Percentiles rank a stretch among this genome's conserved stretches.
These are phyloP conservation scores for Torulaspora quercuum DNA, from an alignment of 805 yeast species.

Conservation along the genomic window DNA sequence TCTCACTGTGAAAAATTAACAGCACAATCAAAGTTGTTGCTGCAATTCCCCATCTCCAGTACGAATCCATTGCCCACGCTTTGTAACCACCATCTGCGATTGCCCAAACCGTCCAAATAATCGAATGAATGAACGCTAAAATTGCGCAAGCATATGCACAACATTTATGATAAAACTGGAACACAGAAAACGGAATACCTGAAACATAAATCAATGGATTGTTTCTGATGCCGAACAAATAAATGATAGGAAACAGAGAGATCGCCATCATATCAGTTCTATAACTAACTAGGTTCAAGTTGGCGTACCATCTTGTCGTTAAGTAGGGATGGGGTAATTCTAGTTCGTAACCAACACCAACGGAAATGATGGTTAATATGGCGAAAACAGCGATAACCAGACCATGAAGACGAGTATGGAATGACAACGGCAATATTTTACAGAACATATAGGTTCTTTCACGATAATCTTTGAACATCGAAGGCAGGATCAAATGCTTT, in stretches of 20 bases:
- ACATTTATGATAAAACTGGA: constrained; percentile 66
- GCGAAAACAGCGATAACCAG: constrained; percentile 35
- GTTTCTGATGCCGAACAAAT: constrained; percentile 69
- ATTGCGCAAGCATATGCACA: constrained; percentile 49
- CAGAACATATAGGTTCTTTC: constrained; percentile 24
- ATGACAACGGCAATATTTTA: constrained; percentile 30
- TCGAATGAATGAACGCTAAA: constrained; percentile 54
- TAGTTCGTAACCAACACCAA: constrained; percentile 38
- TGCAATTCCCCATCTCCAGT: constrained; percentile 48
- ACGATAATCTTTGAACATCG: constrained; percentile 23
- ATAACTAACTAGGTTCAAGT: constrained; percentile 46
- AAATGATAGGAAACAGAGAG: constrained; percentile 54
- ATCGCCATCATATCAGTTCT: constrained; percentile 51
- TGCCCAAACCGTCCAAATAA: constrained; percentile 51
- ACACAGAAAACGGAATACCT: constrained; percentile 59
- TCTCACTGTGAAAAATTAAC: constrained; percentile 48
- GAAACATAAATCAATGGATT: constrained; percentile 60
- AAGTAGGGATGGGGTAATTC: constrained; percentile 41
- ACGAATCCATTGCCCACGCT: constrained; percentile 44
- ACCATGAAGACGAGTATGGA: constrained; percentile 34
- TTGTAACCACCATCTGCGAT: constrained; percentile 41
- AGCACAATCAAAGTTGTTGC: constrained; percentile 44
- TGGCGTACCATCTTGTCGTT: constrained; percentile 34
- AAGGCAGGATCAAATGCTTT: constrained; percentile 30
- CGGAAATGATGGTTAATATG: constrained; percentile 33